A percentile compares a stretch with the other conserved stretches of the same genome.
phyloP scores from a whole-genome alignment of 805 yeast species.

The Zygoascus ofunaensis region DNA sequence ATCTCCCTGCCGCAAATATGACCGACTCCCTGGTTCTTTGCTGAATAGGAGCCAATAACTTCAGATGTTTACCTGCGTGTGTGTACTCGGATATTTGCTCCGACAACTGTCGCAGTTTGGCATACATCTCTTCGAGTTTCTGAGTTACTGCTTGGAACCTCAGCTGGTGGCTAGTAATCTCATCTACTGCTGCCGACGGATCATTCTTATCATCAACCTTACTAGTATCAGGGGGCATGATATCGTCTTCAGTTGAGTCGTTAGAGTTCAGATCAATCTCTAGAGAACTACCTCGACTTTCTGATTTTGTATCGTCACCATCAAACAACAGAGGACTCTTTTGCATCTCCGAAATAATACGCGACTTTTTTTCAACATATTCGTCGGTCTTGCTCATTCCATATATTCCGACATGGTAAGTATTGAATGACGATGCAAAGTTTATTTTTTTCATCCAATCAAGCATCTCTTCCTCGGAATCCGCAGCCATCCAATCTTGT shows the following conservation, averaged over 20 bases:
- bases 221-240: neutral
- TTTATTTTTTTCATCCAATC: slow-evolving; percentile 55
- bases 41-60: slow-evolving; percentile 46
- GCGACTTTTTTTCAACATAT: neutral
- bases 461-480: slow-evolving; percentile 37
- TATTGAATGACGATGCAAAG: slow-evolving; percentile 40
- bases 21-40: slow-evolving; percentile 44
- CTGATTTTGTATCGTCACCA: neutral
- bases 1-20: slow-evolving; percentile 36
- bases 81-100: slow-evolving; percentile 33
- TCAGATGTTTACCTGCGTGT: slow-evolving; percentile 32
- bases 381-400: slow-evolving; percentile 8
- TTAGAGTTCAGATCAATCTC: neutral
- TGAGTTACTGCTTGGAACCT: slow-evolving; percentile 23
- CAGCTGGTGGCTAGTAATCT: slow-evolving; percentile 8
- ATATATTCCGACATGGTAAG: slow-evolving; percentile 29
- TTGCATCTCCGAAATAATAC: neutral
- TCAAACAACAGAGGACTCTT: slow-evolving; percentile 3
- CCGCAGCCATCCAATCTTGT: slow-evolving; percentile 36
- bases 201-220: too few species aligned
- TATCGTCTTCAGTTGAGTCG: neutral
- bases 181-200: neutral
- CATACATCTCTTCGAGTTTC: slow-evolving; percentile 30
- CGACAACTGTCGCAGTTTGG: slow-evolving; percentile 25
- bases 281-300: neutral